A percentile compares a stretch with the other conserved stretches of the same genome.
These are phyloP conservation scores for Cladochytrium replicatum DNA, from an alignment of 192 early-diverging fungal genomes.

Conservation along the genomic window DNA sequence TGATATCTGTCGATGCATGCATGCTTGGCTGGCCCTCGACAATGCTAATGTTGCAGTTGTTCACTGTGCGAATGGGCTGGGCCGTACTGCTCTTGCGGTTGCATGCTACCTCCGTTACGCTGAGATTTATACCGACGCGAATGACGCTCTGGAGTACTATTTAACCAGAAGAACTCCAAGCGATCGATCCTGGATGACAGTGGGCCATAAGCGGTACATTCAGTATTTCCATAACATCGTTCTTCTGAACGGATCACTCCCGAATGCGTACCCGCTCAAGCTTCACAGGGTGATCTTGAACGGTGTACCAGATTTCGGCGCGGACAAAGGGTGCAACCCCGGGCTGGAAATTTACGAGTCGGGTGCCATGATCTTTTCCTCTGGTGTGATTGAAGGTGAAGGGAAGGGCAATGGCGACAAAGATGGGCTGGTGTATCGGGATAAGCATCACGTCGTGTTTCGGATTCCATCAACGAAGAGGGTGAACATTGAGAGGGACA, in stretches of 20 bases:
- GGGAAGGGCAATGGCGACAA: neutral
- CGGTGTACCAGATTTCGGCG: constrained; percentile 31
- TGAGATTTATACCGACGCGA: constrained; percentile 30
- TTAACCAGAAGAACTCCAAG: constrained; percentile 19
- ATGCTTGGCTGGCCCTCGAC: constrained; percentile 41
- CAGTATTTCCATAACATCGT: constrained; percentile 46
- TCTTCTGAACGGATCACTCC: constrained; percentile 30
- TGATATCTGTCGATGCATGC: constrained; percentile 41
- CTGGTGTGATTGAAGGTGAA: constrained; percentile 2
- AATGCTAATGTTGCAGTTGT: constrained; percentile 37
- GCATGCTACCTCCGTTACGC: constrained; percentile 37
- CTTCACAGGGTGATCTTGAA: constrained; percentile 36
- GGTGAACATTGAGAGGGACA: constrained; percentile 22
- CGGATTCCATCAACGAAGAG: constrained; percentile 1
- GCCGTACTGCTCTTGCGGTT: constrained; percentile 31
- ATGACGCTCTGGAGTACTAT: constrained; percentile 43
- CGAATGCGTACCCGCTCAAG: constrained; percentile 29
- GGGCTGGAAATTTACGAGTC: constrained; percentile 42
- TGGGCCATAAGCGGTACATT: constrained; percentile 36
- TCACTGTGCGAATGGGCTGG: constrained; percentile 43
- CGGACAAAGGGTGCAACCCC: constrained; percentile 20
- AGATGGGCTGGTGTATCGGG: constrained; percentile 4
- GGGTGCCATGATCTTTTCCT: constrained; percentile 29
- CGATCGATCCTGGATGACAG: constrained; percentile 27
- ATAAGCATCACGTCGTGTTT: constrained; percentile 8